A percentile compares a stretch with the other conserved stretches of the same genome.
These are phyloP conservation scores for Lonicera japonica DNA, from an alignment of 129 eudicot genomes.

Conservation along the genomic window DNA sequence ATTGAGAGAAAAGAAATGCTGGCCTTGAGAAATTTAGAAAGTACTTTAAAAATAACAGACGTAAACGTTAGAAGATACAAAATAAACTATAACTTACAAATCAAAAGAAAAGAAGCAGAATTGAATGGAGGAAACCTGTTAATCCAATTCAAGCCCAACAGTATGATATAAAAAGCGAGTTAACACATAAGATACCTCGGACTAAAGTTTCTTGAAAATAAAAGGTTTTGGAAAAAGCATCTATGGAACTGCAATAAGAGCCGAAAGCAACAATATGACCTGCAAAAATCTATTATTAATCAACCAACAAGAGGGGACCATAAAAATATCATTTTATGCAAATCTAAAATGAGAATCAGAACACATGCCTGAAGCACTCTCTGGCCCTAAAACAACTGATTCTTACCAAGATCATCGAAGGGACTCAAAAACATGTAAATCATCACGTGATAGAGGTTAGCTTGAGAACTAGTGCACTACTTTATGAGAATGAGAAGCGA, in stretches of 20 bases:
- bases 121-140: no score
- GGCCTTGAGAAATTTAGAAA: no score
- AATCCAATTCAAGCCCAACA: no score
- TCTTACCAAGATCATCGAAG: conserved; percentile 89
- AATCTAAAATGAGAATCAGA: conserved; percentile 3
- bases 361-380: conserved; percentile 79
- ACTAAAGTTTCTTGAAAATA: conserved; percentile 70
- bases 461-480: conserved; percentile 97
- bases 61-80: no score
- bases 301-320: conserved; percentile 5
- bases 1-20: no score
- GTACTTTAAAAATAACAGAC: no score
- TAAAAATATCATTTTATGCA: not conserved
- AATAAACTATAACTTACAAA: not conserved
- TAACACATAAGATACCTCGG: conserved; percentile 50
- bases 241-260: conserved; percentile 98
- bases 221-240: conserved; percentile 99
- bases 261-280: conserved; percentile 77
- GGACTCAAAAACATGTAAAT: conserved; percentile 98
- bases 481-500: conserved; percentile 82
- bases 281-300: conserved; percentile 35
- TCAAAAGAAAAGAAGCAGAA: not conserved
- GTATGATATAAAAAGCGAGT: not conserved
- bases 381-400: conserved; percentile 94
- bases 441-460: conserved; percentile 98